A percentile compares a stretch with the other conserved stretches of the same genome.
Evolutionary conservation across 2,329 filamentous ascomycete genomes (phyloP).

Genomic region (Fusarium scirpi): DNA sequence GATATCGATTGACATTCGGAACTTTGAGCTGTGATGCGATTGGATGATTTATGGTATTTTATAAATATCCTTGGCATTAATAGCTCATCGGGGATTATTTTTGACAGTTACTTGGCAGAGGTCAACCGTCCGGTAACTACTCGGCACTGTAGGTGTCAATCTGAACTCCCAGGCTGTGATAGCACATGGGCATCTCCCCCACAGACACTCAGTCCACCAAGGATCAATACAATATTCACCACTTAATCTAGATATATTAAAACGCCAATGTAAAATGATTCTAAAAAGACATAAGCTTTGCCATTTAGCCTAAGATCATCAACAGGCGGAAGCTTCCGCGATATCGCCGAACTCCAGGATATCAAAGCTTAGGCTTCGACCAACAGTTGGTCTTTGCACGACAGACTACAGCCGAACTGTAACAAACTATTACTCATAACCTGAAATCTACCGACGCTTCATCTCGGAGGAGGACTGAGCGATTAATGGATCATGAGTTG

Average conservation of each 20-base stretch:
- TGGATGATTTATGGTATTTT: neutral
- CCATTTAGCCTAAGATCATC: neutral
- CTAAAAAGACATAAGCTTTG: neutral
- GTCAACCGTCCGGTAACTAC: neutral
- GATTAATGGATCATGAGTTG: neutral
- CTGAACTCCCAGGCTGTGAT: neutral
- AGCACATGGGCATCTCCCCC: neutral
- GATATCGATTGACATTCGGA: neutral
- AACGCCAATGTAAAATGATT: neutral
- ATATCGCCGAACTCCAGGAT: neutral
- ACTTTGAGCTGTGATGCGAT: neutral
- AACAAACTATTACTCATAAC: neutral
- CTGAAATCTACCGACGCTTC: neutral
- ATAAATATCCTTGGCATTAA: neutral
- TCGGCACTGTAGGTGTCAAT: neutral
- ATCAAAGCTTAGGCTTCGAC: neutral
- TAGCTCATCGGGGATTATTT: neutral
- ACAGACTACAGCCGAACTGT: neutral
- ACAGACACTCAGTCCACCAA: neutral
- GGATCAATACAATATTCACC: neutral
- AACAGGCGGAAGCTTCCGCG: neutral
- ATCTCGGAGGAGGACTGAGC: neutral
- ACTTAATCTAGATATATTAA: neutral
- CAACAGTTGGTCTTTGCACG: neutral
- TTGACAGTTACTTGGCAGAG: neutral